Evolutionary conservation across 257 asterid species (phyloP).

Genomic region (Eustoma russellianum): DNA sequence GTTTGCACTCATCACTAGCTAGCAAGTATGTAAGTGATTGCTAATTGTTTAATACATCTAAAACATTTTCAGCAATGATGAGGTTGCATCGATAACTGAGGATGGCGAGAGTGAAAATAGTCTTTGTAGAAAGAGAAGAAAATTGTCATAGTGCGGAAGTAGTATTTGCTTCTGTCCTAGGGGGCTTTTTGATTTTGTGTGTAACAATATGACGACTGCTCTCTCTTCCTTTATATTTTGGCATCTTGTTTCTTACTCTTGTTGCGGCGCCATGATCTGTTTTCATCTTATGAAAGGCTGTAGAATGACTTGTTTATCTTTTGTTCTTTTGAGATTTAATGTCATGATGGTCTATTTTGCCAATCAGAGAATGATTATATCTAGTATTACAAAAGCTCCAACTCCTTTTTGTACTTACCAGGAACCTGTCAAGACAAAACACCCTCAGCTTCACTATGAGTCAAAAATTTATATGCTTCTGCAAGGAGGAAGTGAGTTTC

Average conservation of each 20-base stretch:
- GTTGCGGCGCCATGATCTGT: background rate
- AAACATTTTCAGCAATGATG: too few species aligned
- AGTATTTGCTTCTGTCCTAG: too few species aligned
- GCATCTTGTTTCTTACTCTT: background rate
- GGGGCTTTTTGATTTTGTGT: too few species aligned
- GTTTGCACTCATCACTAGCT: too few species aligned
- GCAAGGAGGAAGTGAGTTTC: conserved; percentile 77
- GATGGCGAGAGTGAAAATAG: too few species aligned
- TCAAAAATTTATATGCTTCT: conserved; percentile 85
- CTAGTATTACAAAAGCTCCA: too few species aligned
- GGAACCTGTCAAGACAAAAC: conserved; percentile 78
- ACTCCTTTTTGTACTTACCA: conserved; percentile 22
- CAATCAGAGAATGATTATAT: too few species aligned
- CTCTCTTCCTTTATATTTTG: background rate
- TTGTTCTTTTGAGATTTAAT: background rate
- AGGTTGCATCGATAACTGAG: too few species aligned
- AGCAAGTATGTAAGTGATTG: background rate
- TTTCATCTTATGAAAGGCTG: background rate
- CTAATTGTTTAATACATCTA: background rate
- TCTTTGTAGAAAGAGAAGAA: too few species aligned
- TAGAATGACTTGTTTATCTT: background rate
- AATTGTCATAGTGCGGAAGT: too few species aligned
- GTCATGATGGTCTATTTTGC: background rate
- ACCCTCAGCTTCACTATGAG: conserved; percentile 86
- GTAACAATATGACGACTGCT: background rate